phyloP scores from a whole-genome alignment of 352 stramenopile species.

The Phytophthora brassicae region DNA sequence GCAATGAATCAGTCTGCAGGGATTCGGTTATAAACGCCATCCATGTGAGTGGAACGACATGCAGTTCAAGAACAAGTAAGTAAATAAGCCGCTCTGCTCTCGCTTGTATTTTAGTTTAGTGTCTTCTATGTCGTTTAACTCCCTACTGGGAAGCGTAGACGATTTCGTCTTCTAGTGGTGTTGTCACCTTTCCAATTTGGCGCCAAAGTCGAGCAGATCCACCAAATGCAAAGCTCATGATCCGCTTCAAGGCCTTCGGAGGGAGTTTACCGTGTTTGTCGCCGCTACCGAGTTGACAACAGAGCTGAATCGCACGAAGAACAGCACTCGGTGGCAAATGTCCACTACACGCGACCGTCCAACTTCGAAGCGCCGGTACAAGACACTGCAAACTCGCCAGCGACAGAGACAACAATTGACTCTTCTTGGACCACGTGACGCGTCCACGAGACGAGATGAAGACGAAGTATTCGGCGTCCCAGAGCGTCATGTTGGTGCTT shows the following conservation, averaged over 20 bases:
- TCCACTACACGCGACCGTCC: slow-evolving; percentile 47
- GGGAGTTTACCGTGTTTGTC: slow-evolving; percentile 19
- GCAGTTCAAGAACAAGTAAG: slow-evolving; percentile 27
- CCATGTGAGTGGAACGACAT: slow-evolving; percentile 16
- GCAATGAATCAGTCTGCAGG: slow-evolving; percentile 10
- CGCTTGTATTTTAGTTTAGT: slow-evolving; percentile 13
- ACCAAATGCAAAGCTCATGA: slow-evolving; percentile 62
- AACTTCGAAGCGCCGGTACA: slow-evolving; percentile 44
- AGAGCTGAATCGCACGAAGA: slow-evolving; percentile 54
- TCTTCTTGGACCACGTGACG: slow-evolving; percentile 67
- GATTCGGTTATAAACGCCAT: slow-evolving; percentile 17
- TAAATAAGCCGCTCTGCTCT: slow-evolving; percentile 33
- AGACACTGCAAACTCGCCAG: slow-evolving; percentile 65
- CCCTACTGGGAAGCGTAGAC: slow-evolving; percentile 45
- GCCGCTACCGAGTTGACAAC: slow-evolving; percentile 47
- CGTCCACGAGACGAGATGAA: slow-evolving; percentile 53
- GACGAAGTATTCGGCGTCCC: slow-evolving; percentile 82
- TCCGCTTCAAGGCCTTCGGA: slow-evolving; percentile 47
- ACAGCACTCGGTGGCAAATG: slow-evolving; percentile 36
- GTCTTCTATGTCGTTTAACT: slow-evolving; percentile 6
- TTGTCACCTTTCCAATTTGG: slow-evolving; percentile 51
- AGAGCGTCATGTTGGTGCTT: slow-evolving; percentile 69
- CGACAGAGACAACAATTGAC: slow-evolving; percentile 59
- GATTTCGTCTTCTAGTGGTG: slow-evolving; percentile 45
- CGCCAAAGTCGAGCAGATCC: slow-evolving; percentile 70